Evolutionary conservation across 1,284 basidiomycete species (phyloP), one percentile per base, ranked within the genome.

Genomic region (Bjerkandera adusta): DNA sequence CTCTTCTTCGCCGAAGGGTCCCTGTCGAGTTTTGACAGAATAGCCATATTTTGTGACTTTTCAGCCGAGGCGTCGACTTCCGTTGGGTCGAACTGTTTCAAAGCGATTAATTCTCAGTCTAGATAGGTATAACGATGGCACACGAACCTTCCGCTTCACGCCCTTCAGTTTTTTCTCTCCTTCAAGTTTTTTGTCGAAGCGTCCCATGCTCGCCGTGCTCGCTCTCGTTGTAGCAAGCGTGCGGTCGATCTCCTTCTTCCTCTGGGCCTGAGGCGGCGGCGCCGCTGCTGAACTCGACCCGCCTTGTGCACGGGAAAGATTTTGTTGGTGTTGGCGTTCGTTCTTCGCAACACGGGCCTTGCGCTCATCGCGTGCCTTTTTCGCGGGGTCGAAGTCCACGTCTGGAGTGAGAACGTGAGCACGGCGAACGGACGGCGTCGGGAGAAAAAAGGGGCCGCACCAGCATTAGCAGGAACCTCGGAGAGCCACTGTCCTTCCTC

Each of bases 201-300:
- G 84, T 56, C 96, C 96, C 85, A 98, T 85, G 56, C 89, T 93
- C 0, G 93, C 96, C 0, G 96, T 98, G 50, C 91, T 91, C 30
- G 77, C 71, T 47, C 90, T 82, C n/a, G 87, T 85, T 2, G 86
- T 81, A 4, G 89, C 81, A 27, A 97, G 72, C 4, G 86, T 86
- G 44, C 79, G 76, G 32, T 94, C 87, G 15, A 97, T 79, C 15
- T 92, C 83, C 13, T 66, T 61, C 65, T 93, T 92, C 20, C 89
- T 78, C 43, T 73, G 68, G 27, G 42, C 39, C 11, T 43, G 12
- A 5, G 56, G 26, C 7, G 41, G 36, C 75, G 72, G 29, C 75
- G 75, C 20, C 58, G 3, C 56, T 62, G 29, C 57, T 38, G 22
- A 61, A 12, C 41, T 55, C 5, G 61, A 45, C 45, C 57, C 30